A percentile compares a stretch with the other conserved stretches of the same genome.
Evolutionary conservation across 306 rosid genomes (phyloP).

Genomic region (Begonia loranthoides): DNA sequence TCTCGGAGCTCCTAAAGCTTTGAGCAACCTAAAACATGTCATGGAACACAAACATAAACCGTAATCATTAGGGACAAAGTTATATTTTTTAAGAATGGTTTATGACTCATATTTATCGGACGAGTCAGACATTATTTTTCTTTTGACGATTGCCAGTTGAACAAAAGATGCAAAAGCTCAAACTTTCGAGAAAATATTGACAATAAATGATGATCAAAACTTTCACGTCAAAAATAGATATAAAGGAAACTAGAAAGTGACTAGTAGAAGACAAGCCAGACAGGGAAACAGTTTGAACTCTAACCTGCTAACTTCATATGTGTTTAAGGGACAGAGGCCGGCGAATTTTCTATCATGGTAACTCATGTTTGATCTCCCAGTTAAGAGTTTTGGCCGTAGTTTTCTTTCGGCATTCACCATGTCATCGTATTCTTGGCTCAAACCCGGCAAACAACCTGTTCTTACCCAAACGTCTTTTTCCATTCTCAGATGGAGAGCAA

Average conservation of each 20-base stretch:
- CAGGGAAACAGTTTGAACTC: background rate
- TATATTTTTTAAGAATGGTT: too few relatives aligned
- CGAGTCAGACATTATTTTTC: too few relatives aligned
- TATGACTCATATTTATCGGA: too few relatives aligned
- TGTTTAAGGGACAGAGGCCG: conserved; percentile 88
- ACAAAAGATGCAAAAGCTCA: too few relatives aligned
- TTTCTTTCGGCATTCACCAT: conserved; percentile 61
- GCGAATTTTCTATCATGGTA: conserved; percentile 84
- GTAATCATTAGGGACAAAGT: too few relatives aligned
- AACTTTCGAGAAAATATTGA: too few relatives aligned
- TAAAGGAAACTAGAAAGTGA: too few relatives aligned
- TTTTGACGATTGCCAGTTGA: too few relatives aligned
- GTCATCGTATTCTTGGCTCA: conserved; percentile 58
- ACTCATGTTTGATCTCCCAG: conserved; percentile 80
- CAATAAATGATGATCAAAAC: too few relatives aligned
- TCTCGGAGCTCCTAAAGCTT: conserved; percentile 83
- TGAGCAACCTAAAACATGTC: conserved; percentile 49
- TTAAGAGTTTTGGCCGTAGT: conserved; percentile 67
- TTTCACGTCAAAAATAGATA: too few relatives aligned
- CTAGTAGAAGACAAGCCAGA: too few relatives aligned
- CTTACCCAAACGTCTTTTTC: conserved; percentile 99
- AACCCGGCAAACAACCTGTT: conserved; percentile 92
- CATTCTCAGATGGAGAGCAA: conserved; percentile 89
- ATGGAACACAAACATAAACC: background rate
- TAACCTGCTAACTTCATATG: conserved; percentile 74